Conservation (phyloP, 306 rosid species). For the Dryas drummondii region DNA sequence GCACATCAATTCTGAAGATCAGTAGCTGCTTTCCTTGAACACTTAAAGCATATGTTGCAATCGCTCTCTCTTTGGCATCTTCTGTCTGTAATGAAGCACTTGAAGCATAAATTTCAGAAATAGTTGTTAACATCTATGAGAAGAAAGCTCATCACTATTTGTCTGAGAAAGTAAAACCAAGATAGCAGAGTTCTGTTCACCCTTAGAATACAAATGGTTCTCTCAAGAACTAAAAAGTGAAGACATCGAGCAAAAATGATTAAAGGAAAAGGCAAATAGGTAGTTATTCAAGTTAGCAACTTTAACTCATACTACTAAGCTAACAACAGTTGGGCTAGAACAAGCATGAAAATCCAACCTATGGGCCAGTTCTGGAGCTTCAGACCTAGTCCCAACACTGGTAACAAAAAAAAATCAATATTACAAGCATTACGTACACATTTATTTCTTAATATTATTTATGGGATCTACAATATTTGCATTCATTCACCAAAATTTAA, state of each 20-base stretch:
- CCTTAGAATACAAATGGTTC: neutral
- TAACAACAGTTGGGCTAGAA: too few relatives aligned
- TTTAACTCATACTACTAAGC: neutral
- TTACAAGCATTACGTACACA: too few relatives aligned
- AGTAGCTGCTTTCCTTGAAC: slow-evolving; percentile 16
- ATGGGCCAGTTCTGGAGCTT: too few relatives aligned
- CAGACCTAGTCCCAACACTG: too few relatives aligned
- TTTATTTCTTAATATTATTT: too few relatives aligned
- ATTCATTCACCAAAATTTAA: neutral
- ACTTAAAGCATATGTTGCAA: slow-evolving; percentile 22
- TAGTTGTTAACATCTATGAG: neutral
- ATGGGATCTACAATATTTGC: neutral
- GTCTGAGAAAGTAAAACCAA: neutral
- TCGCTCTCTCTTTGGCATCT: slow-evolving; percentile 31
- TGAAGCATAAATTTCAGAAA: slow-evolving; percentile 11
- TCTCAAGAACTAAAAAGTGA: neutral
- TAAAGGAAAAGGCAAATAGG: neutral
- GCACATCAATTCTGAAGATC: slow-evolving; percentile 30
- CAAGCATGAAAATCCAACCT: neutral
- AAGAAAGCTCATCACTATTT: neutral
- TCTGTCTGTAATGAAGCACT: slow-evolving; percentile 21
- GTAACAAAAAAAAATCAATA: too few relatives aligned
- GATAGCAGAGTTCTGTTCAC: neutral
- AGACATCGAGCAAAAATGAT: neutral
- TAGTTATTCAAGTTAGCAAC: neutral